Percentiles rank a stretch among this genome's conserved stretches.
phyloP scores from a whole-genome alignment of 768 basidiomycete species.

The Mycena vitilis region DNA sequence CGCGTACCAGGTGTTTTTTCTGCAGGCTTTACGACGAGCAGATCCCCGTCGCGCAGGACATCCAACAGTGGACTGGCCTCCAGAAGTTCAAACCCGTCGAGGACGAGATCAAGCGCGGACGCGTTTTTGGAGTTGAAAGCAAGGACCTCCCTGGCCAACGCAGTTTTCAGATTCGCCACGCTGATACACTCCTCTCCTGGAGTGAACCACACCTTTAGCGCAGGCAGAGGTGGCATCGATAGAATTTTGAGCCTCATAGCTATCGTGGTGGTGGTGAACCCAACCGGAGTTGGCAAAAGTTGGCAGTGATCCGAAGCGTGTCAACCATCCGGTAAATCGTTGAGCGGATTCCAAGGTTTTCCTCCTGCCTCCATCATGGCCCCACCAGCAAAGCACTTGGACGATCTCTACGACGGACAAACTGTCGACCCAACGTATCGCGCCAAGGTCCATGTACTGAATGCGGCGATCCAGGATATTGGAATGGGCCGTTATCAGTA shows the following conservation, averaged over 20 bases:
- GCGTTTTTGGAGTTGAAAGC: constrained; percentile 34
- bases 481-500: constrained; percentile 82
- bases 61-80: constrained; percentile 49
- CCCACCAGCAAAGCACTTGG: constrained; percentile 11
- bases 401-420: constrained; percentile 38
- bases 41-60: constrained; percentile 62
- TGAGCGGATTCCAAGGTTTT: neutral
- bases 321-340: no score
- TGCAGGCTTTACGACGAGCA: constrained; percentile 50
- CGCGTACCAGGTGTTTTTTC: constrained; percentile 19
- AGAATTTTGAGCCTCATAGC: constrained; percentile 66
- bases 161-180: constrained; percentile 52
- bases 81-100: constrained; percentile 64
- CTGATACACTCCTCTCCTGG: constrained; percentile 44
- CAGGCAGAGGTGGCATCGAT: constrained; percentile 58
- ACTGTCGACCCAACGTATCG: constrained; percentile 67
- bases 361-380: constrained; percentile 11
- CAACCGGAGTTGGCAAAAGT: no score
- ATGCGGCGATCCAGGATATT: constrained; percentile 71
- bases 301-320: no score
- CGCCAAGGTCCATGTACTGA: constrained; percentile 67
- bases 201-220: constrained; percentile 65
- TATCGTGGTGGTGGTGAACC: no score
- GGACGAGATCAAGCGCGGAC: constrained; percentile 43
- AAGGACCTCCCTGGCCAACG: constrained; percentile 50